Conservation (phyloP, 2,329 filamentous ascomycete genomes). For the Cladosporium colombiae region DNA sequence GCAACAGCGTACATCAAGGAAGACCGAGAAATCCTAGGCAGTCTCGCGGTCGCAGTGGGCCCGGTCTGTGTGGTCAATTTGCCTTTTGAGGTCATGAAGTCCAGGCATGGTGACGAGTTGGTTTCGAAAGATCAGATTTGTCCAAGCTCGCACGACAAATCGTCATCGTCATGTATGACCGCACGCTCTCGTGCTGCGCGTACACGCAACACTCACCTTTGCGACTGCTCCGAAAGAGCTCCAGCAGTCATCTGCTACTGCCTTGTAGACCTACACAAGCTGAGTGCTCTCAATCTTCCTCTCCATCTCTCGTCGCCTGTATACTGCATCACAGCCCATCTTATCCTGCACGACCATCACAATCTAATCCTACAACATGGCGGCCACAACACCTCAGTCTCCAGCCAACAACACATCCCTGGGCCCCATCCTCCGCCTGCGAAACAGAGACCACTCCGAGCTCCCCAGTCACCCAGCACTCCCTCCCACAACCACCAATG, state of each 20-base stretch:
- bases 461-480: slow-evolving; percentile 39
- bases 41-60: not conserved
- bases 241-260: not conserved
- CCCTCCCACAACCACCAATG: slow-evolving; percentile 21
- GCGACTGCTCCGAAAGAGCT: not conserved
- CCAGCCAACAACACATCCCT: slow-evolving; percentile 11
- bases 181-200: not conserved
- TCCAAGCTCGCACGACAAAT: not conserved
- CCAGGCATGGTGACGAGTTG: not conserved
- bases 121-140: not conserved
- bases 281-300: not conserved
- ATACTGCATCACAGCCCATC: not conserved
- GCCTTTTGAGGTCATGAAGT: not conserved
- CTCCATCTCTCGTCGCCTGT: not conserved
- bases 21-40: not conserved
- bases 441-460: slow-evolving; percentile 31
- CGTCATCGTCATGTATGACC: not conserved
- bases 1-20: not conserved
- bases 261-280: slow-evolving; percentile 1
- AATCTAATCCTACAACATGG: not conserved
- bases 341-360: not conserved
- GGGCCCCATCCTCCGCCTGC: slow-evolving; percentile 37
- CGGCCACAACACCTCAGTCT: not conserved
- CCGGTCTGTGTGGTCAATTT: not conserved
- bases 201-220: not conserved